Base-by-base conservation (phyloP, 192 early-diverging fungal species). In the Entomortierella parvispora region DNA sequence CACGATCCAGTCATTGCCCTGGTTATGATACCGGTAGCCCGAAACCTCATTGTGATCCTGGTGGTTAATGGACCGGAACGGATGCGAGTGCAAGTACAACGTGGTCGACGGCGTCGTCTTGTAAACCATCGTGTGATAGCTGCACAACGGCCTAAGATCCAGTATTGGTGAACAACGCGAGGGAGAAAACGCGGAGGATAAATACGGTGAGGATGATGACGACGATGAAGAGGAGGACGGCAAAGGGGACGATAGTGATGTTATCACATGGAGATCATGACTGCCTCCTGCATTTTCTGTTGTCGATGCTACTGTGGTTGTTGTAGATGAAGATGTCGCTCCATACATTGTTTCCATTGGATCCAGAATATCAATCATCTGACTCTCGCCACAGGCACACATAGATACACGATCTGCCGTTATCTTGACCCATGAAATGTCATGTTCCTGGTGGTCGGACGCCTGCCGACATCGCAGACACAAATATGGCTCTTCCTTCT, bases 71-170 rank as follows among this genome's bases (percentile, higher is more conserved):
- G 70, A 51, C 44, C 62, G 48, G 44, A 62, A 22, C 2, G 57
- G 47, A 10, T 47, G 54, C 0, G 65, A 58, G 61, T 68, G 65
- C 6, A 77, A 46, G 22, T 45, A 77, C 0, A 77, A 42, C 9
- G 65, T 68, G 6, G 66, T 53, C 12, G 74, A 63, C 0, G 74
- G 74, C 10, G 65, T 63, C 0, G 74, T 68, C 56, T 77, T 77
- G 65, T 68, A 77, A 9, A 64, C 45, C 65, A 77, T 68, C 2
- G 74, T 77, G 48, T 77, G 74, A 25, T 77, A 77, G 17, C 51
- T 45, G 34, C 74, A 77, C 2, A 76, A 18, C 4, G 72, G 34
- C 2, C 37, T 5, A 40, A 40, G 37, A 9, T 40, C 37, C 37
- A 40, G 12, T 9, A 40, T 40, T 40, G 37, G 37, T 5, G 7